Evolutionary conservation across 495 filamentous ascomycete species (phyloP).

Genomic region (Penicillium parvum): DNA sequence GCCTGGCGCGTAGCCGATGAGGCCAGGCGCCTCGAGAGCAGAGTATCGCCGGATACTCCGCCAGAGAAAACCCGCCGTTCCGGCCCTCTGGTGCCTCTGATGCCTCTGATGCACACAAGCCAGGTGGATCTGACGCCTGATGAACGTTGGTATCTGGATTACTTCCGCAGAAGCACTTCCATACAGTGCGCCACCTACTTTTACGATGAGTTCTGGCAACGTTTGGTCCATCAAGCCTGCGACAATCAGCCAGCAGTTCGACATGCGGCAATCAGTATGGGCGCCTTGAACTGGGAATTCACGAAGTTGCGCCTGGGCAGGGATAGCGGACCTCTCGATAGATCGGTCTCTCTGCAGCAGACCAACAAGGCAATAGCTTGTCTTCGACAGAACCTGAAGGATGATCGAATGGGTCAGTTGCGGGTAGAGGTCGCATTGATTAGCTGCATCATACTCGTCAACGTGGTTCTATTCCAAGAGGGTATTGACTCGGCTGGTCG

Average conservation of each 20-base stretch:
- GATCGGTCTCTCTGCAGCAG: constrained; percentile 35
- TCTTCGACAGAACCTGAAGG: constrained; percentile 8
- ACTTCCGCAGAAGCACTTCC: constrained; percentile 23
- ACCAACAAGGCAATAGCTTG: constrained; percentile 42
- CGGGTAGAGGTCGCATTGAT: constrained; percentile 23
- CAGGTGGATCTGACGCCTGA: constrained; percentile 9
- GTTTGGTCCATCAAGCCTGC: constrained; percentile 47
- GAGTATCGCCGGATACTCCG: background rate
- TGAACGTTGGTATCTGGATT: constrained; percentile 17
- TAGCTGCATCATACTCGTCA: constrained; percentile 38
- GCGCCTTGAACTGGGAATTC: constrained; percentile 40
- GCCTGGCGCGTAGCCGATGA: background rate
- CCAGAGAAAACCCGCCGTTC: too few species aligned
- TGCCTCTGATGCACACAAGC: constrained; percentile 3
- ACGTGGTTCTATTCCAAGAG: constrained; percentile 38
- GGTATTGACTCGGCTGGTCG: too few species aligned
- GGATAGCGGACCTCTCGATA: too few species aligned
- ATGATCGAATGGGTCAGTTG: constrained; percentile 12
- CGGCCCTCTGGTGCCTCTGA: too few species aligned
- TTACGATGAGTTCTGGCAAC: constrained; percentile 47
- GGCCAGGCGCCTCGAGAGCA: background rate
- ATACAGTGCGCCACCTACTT: constrained; percentile 41
- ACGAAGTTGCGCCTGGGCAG: background rate
- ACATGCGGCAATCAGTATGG: constrained; percentile 43
- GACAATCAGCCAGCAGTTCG: constrained; percentile 47